These are phyloP conservation scores for Stipa capillata DNA, from an alignment of 176 grass and related monocot genomes.

Conservation along the genomic window DNA sequence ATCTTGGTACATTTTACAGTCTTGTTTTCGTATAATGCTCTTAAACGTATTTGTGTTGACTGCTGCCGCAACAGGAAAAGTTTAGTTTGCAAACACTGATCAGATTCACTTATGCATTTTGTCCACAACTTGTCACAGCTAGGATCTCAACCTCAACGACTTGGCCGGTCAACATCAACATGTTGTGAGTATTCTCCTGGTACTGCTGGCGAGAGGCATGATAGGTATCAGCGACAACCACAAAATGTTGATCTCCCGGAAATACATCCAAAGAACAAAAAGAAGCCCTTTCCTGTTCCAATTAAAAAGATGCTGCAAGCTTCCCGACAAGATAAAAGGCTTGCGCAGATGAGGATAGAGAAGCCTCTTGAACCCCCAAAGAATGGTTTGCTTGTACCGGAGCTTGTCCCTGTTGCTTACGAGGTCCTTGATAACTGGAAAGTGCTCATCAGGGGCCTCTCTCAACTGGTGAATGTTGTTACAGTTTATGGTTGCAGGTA, in stretches of 20 bases:
- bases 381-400: constrained; percentile 78
- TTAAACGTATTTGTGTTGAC: background rate
- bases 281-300: constrained; percentile 70
- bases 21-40: background rate
- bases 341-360: constrained; percentile 64
- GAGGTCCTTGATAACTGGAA: constrained; percentile 78
- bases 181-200: constrained; percentile 21
- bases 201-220: constrained; percentile 9
- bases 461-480: constrained; percentile 70
- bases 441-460: constrained; percentile 68
- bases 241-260: constrained; percentile 88
- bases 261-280: constrained; percentile 75
- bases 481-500: constrained; percentile 89
- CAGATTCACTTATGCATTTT: background rate
- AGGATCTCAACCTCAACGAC: background rate
- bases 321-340: constrained; percentile 55
- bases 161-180: background rate
- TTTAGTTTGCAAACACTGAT: background rate
- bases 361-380: constrained; percentile 75
- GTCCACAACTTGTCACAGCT: background rate
- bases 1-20: background rate
- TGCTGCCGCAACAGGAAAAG: background rate
- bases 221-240: constrained; percentile 7
- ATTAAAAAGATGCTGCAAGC: constrained; percentile 62
- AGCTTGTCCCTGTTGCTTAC: constrained; percentile 79